These are phyloP conservation scores for Puccinia brachypodii DNA, from an alignment of 1,284 basidiomycete genomes.

Conservation along the genomic window DNA sequence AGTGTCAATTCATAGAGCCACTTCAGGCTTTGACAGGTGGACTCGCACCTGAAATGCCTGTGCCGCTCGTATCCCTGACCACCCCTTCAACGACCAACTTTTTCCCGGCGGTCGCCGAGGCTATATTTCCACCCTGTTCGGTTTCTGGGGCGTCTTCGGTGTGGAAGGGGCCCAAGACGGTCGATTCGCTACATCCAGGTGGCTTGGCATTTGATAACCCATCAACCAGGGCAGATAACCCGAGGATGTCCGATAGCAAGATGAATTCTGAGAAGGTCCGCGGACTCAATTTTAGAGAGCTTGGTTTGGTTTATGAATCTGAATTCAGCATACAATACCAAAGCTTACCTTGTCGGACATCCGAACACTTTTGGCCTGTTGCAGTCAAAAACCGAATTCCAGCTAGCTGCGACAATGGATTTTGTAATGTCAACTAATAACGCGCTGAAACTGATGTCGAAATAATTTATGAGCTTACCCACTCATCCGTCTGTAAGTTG, in stretches of 20 bases:
- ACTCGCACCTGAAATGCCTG: conserved; percentile 58
- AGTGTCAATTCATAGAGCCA: neutral
- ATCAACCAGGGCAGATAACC: conserved; percentile 75
- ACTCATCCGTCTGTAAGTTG: conserved; percentile 75
- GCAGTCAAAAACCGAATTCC: conserved; percentile 35
- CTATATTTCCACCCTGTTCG: conserved; percentile 64
- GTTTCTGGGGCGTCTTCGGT: conserved; percentile 77
- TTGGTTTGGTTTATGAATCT: too few relatives aligned
- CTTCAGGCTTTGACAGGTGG: neutral
- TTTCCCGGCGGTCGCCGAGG: conserved; percentile 77
- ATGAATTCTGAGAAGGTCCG: conserved; percentile 68
- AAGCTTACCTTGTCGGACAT: conserved; percentile 49
- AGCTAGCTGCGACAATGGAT: neutral
- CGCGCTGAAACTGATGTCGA: neutral
- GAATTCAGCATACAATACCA: too few relatives aligned
- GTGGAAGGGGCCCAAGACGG: conserved; percentile 79
- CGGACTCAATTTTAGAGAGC: conserved; percentile 49
- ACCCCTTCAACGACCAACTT: conserved; percentile 76
- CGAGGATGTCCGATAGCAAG: conserved; percentile 74
- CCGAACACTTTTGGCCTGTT: conserved; percentile 49
- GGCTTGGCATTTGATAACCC: conserved; percentile 70
- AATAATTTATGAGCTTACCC: conserved; percentile 63
- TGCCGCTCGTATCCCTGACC: conserved; percentile 67
- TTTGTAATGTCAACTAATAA: neutral
- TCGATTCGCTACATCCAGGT: conserved; percentile 61